Percentiles rank a stretch among this genome's conserved stretches.
phyloP scores from a whole-genome alignment of 208 protist genomes.

The Trypanosoma scelopori region DNA sequence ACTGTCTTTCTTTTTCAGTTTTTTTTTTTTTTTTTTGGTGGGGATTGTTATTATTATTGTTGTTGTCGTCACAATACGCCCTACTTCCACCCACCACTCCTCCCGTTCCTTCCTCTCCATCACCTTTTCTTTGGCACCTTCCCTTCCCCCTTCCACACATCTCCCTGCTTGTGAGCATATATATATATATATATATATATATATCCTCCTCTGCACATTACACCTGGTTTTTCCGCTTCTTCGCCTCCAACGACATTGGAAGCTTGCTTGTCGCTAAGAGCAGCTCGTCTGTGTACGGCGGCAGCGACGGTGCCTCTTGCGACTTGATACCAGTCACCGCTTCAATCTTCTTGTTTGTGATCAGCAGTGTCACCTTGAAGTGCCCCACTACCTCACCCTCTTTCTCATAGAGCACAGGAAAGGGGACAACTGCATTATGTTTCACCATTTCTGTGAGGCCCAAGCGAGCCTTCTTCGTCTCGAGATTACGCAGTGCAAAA shows the following conservation, averaged over 20 bases:
- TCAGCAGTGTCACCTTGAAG: conserved; percentile 91
- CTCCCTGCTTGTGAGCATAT: background rate
- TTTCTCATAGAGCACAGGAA: conserved; percentile 96
- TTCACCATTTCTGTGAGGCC: conserved; percentile 96
- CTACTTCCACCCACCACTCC: too few relatives aligned
- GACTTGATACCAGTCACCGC: conserved; percentile 85
- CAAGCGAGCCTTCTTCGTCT: conserved; percentile 93
- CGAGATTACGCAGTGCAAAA: conserved; percentile 93
- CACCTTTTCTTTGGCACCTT: too few relatives aligned
- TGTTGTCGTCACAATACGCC: too few relatives aligned
- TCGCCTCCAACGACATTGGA: conserved; percentile 83
- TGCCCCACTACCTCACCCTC: conserved; percentile 90
- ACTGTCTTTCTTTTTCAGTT: too few relatives aligned
- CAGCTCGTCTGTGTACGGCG: conserved; percentile 84
- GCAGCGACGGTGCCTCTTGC: conserved; percentile 78
- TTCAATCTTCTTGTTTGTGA: conserved; percentile 90
- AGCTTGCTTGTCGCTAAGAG: conserved; percentile 82
- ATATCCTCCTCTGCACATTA: background rate
- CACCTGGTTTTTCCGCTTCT: conserved; percentile 68
- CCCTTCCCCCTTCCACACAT: background rate
- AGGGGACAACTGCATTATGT: conserved; percentile 95
- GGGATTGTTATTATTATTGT: too few relatives aligned
- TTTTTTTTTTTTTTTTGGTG: too few relatives aligned
- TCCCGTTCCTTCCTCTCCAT: too few relatives aligned
- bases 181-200: background rate